Conservation (phyloP, 2,329 filamentous ascomycete species). For the Fonsecaea multimorphosa region DNA sequence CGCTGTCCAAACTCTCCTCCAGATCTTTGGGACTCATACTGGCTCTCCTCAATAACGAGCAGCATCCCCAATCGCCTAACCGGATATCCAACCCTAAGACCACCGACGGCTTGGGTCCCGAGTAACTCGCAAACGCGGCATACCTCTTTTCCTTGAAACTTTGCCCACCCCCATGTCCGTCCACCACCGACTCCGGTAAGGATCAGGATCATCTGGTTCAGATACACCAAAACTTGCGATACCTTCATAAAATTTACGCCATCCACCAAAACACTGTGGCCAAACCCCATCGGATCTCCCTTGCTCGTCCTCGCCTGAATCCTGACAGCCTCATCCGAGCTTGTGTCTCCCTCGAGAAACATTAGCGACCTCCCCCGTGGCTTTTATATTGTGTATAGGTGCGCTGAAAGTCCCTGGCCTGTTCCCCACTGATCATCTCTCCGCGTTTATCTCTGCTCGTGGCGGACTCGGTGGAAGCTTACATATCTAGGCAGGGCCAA, state of each 20-base stretch:
- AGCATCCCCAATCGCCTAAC: background rate
- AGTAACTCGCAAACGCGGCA: background rate
- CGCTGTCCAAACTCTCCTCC: background rate
- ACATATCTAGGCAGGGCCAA: conserved; percentile 20
- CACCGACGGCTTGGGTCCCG: conserved; percentile 18
- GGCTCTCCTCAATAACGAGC: background rate
- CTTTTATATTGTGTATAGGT: background rate
- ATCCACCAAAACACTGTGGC: background rate
- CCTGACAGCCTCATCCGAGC: background rate
- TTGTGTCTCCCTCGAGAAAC: background rate
- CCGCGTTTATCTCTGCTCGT: conserved; percentile 25
- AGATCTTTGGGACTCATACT: background rate
- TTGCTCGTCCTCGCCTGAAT: background rate
- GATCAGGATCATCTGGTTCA: background rate
- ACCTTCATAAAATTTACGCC: background rate
- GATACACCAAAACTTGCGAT: background rate
- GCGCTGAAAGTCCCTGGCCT: background rate
- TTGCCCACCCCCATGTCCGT: background rate
- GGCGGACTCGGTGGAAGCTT: conserved; percentile 13
- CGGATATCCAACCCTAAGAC: conserved; percentile 4
- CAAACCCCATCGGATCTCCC: background rate
- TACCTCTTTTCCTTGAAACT: background rate
- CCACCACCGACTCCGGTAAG: background rate
- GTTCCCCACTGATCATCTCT: conserved; percentile 30
- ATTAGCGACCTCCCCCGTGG: background rate